Evolutionary conservation across 2,329 filamentous ascomycete species (phyloP).

Genomic region (Xylaria sp.): DNA sequence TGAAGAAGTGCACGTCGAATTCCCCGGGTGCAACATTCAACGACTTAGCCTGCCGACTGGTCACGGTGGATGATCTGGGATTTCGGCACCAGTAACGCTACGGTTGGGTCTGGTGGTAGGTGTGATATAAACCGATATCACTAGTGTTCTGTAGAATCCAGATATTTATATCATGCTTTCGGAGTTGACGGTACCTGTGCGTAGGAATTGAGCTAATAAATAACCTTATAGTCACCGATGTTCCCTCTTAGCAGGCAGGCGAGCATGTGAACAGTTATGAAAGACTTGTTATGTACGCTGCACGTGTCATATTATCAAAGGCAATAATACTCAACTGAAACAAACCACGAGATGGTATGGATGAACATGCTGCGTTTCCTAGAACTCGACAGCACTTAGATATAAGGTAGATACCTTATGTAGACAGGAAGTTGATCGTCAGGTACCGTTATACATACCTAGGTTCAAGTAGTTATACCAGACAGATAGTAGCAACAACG

Average conservation of each 20-base stretch:
- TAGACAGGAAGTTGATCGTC: too few species aligned
- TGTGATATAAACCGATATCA: too few species aligned
- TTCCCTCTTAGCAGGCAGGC: not conserved
- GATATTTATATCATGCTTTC: not conserved
- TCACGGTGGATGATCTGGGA: not conserved
- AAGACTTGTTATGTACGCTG: not conserved
- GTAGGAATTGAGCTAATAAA: not conserved
- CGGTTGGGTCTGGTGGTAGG: too few species aligned
- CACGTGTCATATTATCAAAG: not conserved
- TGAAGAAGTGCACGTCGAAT: not conserved
- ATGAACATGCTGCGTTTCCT: not conserved
- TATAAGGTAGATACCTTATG: too few species aligned
- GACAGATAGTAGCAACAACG: too few species aligned
- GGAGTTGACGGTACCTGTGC: not conserved
- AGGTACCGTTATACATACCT: too few species aligned
- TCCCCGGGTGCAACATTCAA: not conserved
- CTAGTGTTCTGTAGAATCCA: not conserved
- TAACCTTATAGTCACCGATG: not conserved
- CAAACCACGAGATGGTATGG: not conserved
- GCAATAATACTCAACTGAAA: not conserved
- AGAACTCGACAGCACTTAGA: not conserved
- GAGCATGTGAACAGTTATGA: constrained; percentile 11
- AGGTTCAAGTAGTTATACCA: too few species aligned
- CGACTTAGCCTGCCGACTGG: not conserved
- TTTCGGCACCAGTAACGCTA: not conserved